These are phyloP conservation scores for Adansonia gregorii DNA, from an alignment of 441 rosid species.

Conservation along the genomic window DNA sequence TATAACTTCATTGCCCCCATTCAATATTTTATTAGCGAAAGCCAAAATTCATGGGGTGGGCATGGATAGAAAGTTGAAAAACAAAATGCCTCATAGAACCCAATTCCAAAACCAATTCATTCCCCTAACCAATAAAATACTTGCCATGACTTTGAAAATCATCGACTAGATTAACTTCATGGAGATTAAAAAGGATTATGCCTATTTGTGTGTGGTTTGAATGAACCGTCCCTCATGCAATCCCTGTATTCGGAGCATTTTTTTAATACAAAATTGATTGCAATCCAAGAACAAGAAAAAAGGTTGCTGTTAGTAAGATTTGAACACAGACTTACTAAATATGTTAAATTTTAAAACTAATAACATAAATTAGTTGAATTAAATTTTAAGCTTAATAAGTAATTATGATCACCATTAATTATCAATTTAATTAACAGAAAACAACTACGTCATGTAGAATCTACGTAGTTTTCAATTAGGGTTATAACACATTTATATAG, in stretches of 20 bases:
- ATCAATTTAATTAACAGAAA: no score
- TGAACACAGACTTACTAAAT: no score
- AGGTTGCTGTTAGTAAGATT: no score
- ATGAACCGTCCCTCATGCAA: not conserved
- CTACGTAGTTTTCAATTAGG: no score
- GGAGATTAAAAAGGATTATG: not conserved
- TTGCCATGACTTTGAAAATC: conserved; percentile 19
- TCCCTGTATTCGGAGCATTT: not conserved
- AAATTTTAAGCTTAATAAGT: no score
- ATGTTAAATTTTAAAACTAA: no score
- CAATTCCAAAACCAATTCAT: conserved; percentile 19
- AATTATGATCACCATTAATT: no score
- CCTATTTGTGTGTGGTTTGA: conserved; percentile 9
- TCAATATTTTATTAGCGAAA: conserved; percentile 35
- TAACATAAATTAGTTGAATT: no score
- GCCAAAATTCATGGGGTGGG: conserved; percentile 52
- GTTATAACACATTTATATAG: no score
- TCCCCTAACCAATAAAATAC: conserved; percentile 14
- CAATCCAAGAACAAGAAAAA: no score
- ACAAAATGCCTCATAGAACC: conserved; percentile 20
- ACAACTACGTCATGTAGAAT: no score
- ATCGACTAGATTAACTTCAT: not conserved
- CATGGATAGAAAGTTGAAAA: conserved; percentile 27
- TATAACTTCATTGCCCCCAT: conserved; percentile 27
- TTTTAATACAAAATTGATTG: not conserved